Evolutionary conservation across 257 asterid genomes (phyloP), one percentile per base, ranked within the genome.

Genomic region (Penstemon eatonii): DNA sequence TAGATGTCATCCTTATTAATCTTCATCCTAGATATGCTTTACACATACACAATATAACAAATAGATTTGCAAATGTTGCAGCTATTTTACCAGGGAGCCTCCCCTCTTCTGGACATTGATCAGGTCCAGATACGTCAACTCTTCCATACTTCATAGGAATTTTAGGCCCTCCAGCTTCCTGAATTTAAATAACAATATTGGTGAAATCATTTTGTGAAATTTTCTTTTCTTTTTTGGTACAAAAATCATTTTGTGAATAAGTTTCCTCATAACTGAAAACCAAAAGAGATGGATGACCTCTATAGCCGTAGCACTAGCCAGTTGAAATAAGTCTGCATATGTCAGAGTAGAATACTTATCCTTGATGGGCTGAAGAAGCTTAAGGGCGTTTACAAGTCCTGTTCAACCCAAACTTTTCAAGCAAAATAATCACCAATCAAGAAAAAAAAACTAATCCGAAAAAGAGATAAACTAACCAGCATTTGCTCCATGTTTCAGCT

Each of bases 121-220:
- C 96, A 60, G 99, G 89, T 68, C 19, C 84, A 46, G 93, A 67
- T 63, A 89, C 96, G 73, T 94, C 97, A n/a, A 87, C 93, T 82
- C 99, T 85, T 73, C 97, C 99, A 77, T 94, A 94, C 73, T 84
- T 94, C 99, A 94, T 94, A 9, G 97, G 97, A 74, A 94, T 84
- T 76, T 91, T 85, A 57, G 99, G 96, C 0, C 97, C 97, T 36
- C 99, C 97, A 78, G 99, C 91, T 70, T 89, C 99, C 99, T 93
- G 73, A 78, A 39, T 58, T 60, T 57, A 50, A 78, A 67, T 73
- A 71, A 69, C 42, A 1, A 37, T 5, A 43, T 73, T 40, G 73
- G 74, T 56, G 61, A 70, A 67, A 59, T 57, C 33, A 68, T 33
- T 43, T 10, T 42, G 11, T 7, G 40, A 53, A 39, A 15, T 15